Evolutionary conservation across 805 yeast genomes (phyloP).

Genomic region (Isabelozyma heimii): DNA sequence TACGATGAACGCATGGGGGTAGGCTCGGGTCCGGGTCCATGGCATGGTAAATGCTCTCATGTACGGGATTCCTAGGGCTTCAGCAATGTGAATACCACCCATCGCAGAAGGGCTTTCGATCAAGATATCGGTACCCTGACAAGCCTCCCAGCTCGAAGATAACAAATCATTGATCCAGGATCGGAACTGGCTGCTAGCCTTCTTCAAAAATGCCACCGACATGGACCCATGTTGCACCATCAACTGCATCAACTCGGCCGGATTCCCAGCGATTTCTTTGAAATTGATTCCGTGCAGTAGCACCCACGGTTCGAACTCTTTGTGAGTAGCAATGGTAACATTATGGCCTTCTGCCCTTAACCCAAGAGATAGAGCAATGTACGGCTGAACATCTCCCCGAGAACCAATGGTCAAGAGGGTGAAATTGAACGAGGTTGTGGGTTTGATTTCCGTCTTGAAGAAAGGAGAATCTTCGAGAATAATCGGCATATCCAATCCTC

Average conservation of each 20-base stretch:
- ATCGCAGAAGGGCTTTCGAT: constrained; percentile 96
- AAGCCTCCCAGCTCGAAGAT: constrained; percentile 78
- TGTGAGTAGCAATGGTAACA: constrained; percentile 83
- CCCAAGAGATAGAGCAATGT: constrained; percentile 84
- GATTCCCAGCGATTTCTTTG: constrained; percentile 83
- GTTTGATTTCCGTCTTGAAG: constrained; percentile 48
- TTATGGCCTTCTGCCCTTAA: constrained; percentile 76
- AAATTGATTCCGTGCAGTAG: constrained; percentile 64
- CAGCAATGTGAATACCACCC: constrained; percentile 95
- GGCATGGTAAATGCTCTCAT: constrained; percentile 98
- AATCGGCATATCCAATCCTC: constrained; percentile 67
- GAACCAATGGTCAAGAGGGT: constrained; percentile 88
- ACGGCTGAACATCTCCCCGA: constrained; percentile 96
- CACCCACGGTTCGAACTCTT: constrained; percentile 78
- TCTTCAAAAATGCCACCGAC: constrained; percentile 77
- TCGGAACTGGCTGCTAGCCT: constrained; percentile 75
- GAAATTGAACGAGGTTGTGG: constrained; percentile 55
- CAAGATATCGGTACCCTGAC: constrained; percentile 76
- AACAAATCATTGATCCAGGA: constrained; percentile 81
- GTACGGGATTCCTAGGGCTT: constrained; percentile 84
- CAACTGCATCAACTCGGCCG: constrained; percentile 84
- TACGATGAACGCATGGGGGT: constrained; percentile 94
- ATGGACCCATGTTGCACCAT: constrained; percentile 91
- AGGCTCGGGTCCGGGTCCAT: constrained; percentile 93
- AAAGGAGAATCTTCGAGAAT: constrained; percentile 65